These are phyloP conservation scores for Hirschfeldia incana DNA, from an alignment of 345 rosid genomes.

Conservation along the genomic window DNA sequence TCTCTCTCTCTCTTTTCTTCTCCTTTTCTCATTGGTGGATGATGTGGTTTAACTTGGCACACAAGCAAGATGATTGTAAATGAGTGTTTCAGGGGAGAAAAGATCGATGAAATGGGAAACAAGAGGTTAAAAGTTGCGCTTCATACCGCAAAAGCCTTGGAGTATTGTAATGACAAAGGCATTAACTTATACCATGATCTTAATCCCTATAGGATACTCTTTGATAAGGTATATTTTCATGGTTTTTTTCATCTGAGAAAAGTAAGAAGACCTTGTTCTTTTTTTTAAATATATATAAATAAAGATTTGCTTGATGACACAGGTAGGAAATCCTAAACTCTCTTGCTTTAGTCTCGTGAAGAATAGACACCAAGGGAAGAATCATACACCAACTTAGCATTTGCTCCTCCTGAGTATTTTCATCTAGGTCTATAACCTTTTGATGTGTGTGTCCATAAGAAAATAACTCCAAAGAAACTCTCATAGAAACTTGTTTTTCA, in stretches of 20 bases:
- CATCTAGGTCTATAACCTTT: background rate
- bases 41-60: background rate
- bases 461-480: too few relatives aligned
- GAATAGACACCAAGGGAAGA: slow-evolving; percentile 84
- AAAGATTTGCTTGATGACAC: slow-evolving; percentile 36
- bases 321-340: slow-evolving; percentile 88
- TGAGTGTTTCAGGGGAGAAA: slow-evolving; percentile 64
- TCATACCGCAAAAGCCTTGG: slow-evolving; percentile 75
- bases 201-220: slow-evolving; percentile 78
- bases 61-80: background rate
- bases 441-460: background rate
- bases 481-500: slow-evolving; percentile 25
- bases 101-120: slow-evolving; percentile 97
- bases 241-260: background rate
- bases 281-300: too few relatives aligned
- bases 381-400: slow-evolving; percentile 86
- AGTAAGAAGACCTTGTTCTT: too few relatives aligned
- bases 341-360: slow-evolving; percentile 97
- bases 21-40: background rate
- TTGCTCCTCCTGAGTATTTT: slow-evolving; percentile 91
- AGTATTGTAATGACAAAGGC: slow-evolving; percentile 73
- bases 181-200: slow-evolving; percentile 85
- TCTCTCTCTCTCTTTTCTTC: background rate
- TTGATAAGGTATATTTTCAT: slow-evolving; percentile 58
- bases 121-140: slow-evolving; percentile 75